phyloP scores from a whole-genome alignment of 2,329 filamentous ascomycete genomes.

The Uncinocarpus reesii region DNA sequence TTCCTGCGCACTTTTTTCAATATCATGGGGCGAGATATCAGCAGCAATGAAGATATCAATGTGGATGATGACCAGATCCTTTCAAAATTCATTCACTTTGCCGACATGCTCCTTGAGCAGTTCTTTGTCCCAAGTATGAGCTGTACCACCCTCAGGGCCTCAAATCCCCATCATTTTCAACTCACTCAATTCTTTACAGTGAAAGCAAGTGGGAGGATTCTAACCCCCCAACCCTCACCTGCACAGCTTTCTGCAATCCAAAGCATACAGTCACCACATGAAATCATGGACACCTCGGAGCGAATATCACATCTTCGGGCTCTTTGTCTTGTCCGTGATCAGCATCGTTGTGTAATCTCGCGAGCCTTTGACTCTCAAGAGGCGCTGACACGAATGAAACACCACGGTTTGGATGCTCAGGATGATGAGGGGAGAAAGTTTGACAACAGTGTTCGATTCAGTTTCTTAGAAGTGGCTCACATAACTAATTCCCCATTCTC shows the following conservation, averaged over 20 bases:
- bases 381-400: conserved; percentile 12
- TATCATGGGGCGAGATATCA: background rate
- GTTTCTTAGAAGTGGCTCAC: conserved; percentile 17
- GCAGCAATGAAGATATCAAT: background rate
- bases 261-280: conserved; percentile 7
- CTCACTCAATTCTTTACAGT: conserved; percentile 7
- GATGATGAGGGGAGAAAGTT: conserved; percentile 17
- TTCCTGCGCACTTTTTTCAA: conserved; percentile 11
- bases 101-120: conserved; percentile 17
- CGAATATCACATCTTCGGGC: conserved; percentile 9
- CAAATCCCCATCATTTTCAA: background rate
- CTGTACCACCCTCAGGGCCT: background rate
- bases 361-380: conserved; percentile 17
- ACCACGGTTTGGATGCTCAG: conserved; percentile 11
- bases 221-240: conserved; percentile 17
- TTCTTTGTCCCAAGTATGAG: conserved; percentile 17
- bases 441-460: background rate
- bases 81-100: conserved; percentile 10
- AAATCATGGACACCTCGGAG: conserved; percentile 5
- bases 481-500: conserved; percentile 19
- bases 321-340: conserved; percentile 18
- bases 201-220: conserved; percentile 14
- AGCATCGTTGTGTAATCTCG: conserved; percentile 19
- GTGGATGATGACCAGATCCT: conserved; percentile 2
- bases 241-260: conserved; percentile 16